These are phyloP conservation scores for Porogramme epimiltina DNA, from an alignment of 1,284 basidiomycete genomes.

Conservation along the genomic window DNA sequence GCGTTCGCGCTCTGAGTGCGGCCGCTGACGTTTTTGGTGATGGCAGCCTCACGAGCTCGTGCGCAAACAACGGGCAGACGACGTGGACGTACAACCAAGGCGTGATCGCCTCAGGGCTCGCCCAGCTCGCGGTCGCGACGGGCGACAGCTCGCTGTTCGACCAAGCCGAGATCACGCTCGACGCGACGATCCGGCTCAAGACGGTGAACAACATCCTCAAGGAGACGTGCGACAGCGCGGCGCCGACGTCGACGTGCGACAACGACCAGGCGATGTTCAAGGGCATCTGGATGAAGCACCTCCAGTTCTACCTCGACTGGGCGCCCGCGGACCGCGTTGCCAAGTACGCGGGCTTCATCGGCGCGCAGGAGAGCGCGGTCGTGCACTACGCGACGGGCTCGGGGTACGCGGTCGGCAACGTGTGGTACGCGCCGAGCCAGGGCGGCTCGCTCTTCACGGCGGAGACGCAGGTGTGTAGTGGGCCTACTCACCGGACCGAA, in stretches of 20 bases:
- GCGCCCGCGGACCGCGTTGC: slow-evolving; percentile 27
- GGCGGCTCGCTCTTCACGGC: slow-evolving; percentile 45
- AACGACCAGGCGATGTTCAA: slow-evolving; percentile 47
- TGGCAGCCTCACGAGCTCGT: slow-evolving; percentile 26
- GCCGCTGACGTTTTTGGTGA: too few relatives aligned
- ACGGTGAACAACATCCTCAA: slow-evolving; percentile 44
- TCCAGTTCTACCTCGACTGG: slow-evolving; percentile 35
- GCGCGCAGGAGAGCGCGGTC: slow-evolving; percentile 29
- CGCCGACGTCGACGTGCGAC: slow-evolving; percentile 40
- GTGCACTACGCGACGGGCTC: slow-evolving; percentile 38
- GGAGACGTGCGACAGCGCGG: slow-evolving; percentile 54
- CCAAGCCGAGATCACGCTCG: slow-evolving; percentile 52
- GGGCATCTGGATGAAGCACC: slow-evolving; percentile 32
- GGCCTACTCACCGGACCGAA: not conserved
- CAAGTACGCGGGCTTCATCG: slow-evolving; percentile 33
- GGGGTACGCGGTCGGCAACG: slow-evolving; percentile 48
- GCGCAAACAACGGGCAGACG: slow-evolving; percentile 52
- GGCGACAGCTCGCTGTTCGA: slow-evolving; percentile 41
- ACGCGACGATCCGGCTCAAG: slow-evolving; percentile 47
- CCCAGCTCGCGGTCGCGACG: slow-evolving; percentile 42
- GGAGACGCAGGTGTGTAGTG: slow-evolving; percentile 27
- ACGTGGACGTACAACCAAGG: slow-evolving; percentile 60
- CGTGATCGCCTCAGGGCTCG: slow-evolving; percentile 54
- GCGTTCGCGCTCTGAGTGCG: too few relatives aligned
- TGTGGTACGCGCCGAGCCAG: slow-evolving; percentile 46